A percentile compares a stretch with the other conserved stretches of the same genome.
Conservation (phyloP, 2,329 filamentous ascomycete species). For the Leptosphaerulina australis region DNA sequence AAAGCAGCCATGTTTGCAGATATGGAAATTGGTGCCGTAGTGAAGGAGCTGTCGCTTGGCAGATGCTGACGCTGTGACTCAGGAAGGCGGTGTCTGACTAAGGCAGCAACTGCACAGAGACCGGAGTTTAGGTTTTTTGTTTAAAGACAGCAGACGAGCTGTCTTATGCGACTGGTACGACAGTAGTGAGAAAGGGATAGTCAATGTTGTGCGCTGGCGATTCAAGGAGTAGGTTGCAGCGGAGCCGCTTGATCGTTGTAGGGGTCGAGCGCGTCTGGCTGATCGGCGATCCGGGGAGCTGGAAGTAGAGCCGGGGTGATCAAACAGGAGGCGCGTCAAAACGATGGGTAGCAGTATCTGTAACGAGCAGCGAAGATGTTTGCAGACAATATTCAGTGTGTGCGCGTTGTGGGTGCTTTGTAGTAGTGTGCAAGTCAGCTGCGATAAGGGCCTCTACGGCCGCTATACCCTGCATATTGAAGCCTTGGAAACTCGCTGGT, state of each 20-base stretch:
- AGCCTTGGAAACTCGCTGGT: no score
- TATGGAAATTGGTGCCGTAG: not conserved
- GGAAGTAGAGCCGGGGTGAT: slow-evolving; percentile 8
- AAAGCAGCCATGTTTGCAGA: slow-evolving; percentile 45
- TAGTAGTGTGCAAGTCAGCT: slow-evolving; percentile 18
- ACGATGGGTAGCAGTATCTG: slow-evolving; percentile 10
- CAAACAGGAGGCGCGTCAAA: slow-evolving; percentile 16
- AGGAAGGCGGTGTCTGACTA: slow-evolving; percentile 32
- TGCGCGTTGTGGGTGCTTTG: slow-evolving; percentile 18
- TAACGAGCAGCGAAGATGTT: slow-evolving; percentile 7
- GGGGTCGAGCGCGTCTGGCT: slow-evolving; percentile 18
- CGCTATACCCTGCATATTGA: slow-evolving; percentile 3
- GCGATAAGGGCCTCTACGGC: slow-evolving; percentile 13
- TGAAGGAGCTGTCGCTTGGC: slow-evolving; percentile 9
- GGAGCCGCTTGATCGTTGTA: slow-evolving; percentile 15
- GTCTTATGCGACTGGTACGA: slow-evolving; percentile 27
- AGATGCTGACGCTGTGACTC: slow-evolving; percentile 42
- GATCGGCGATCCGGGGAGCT: slow-evolving; percentile 37
- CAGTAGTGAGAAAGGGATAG: slow-evolving; percentile 21
- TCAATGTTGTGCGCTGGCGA: slow-evolving; percentile 25
- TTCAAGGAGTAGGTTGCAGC: slow-evolving; percentile 40
- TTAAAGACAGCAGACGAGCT: slow-evolving; percentile 29
- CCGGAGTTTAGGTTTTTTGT: slow-evolving; percentile 4
- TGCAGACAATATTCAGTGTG: slow-evolving; percentile 19
- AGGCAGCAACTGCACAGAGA: slow-evolving; percentile 23